A percentile compares a stretch with the other conserved stretches of the same genome.
Evolutionary conservation across 2,329 filamentous ascomycete species (phyloP).

Genomic region (Albophoma yamanashiensis): DNA sequence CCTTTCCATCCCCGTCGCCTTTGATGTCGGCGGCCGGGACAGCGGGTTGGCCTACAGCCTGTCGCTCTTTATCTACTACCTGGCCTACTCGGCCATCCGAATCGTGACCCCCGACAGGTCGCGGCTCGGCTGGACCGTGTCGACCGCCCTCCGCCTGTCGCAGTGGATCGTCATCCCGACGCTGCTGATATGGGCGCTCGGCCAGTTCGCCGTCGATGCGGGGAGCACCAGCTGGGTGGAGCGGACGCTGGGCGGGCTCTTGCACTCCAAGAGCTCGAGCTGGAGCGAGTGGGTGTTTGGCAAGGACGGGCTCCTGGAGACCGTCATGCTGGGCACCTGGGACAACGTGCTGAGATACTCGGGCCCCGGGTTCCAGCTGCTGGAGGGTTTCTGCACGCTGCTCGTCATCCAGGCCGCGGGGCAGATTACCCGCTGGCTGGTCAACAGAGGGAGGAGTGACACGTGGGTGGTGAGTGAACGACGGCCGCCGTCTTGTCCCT

Average conservation of each 20-base stretch:
- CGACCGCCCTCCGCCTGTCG: conserved; percentile 58
- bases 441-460: conserved; percentile 87
- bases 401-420: conserved; percentile 91
- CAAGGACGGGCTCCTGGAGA: conserved; percentile 72
- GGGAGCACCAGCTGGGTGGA: conserved; percentile 71
- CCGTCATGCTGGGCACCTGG: conserved; percentile 73
- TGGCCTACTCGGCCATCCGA: conserved; percentile 72
- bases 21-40: conserved; percentile 93
- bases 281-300: conserved; percentile 82
- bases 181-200: conserved; percentile 88
- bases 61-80: conserved; percentile 80
- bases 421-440: conserved; percentile 88
- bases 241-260: conserved; percentile 60
- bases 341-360: conserved; percentile 82
- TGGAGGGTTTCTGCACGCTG: conserved; percentile 93
- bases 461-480: conserved; percentile 74
- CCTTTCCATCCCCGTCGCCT: conserved; percentile 91
- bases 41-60: conserved; percentile 92
- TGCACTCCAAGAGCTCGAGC: conserved; percentile 50
- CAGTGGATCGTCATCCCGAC: conserved; percentile 83
- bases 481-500: neutral
- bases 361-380: conserved; percentile 85
- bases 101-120: conserved; percentile 72
- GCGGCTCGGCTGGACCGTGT: conserved; percentile 60
- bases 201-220: conserved; percentile 89